Conservation (phyloP, 495 filamentous ascomycete genomes). For the Thermothielavioides terrestris region DNA sequence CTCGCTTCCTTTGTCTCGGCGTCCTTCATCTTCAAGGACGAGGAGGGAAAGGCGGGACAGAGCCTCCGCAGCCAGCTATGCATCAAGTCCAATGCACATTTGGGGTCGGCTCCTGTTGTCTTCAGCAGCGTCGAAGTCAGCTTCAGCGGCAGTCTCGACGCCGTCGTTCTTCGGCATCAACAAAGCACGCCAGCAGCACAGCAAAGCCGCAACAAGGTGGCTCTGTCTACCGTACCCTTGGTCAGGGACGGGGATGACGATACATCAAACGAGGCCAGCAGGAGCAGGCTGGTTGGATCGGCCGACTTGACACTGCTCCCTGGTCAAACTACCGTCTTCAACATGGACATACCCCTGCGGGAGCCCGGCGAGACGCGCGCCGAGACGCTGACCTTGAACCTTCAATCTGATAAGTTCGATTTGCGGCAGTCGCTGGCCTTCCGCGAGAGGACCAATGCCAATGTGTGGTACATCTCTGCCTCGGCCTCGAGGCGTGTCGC, state of each 20-base stretch:
- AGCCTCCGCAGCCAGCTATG: conserved; percentile 61
- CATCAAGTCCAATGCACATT: conserved; percentile 61
- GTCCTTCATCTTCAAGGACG: conserved; percentile 62
- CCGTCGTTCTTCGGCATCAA: conserved; percentile 41
- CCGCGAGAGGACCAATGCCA: conserved; percentile 33
- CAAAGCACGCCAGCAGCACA: not conserved
- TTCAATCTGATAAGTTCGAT: conserved; percentile 59
- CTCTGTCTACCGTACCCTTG: conserved; percentile 12
- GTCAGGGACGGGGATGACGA: conserved; percentile 1
- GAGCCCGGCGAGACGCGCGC: conserved; percentile 72
- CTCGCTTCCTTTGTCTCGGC: conserved; percentile 61
- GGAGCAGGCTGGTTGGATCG: conserved; percentile 37
- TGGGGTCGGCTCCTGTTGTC: conserved; percentile 51
- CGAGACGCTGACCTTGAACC: conserved; percentile 51
- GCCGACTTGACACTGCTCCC: conserved; percentile 62
- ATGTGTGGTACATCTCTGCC: conserved; percentile 49
- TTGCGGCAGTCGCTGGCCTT: conserved; percentile 55
- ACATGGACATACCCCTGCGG: conserved; percentile 61
- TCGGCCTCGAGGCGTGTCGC: conserved; percentile 40
- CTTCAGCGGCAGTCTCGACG: conserved; percentile 61
- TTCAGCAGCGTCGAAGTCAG: conserved; percentile 56
- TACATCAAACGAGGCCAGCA: conserved; percentile 20
- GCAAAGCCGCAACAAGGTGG: conserved; percentile 7
- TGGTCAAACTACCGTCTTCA: conserved; percentile 59
- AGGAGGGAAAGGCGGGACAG: conserved; percentile 80